These are phyloP conservation scores for Scenedesmus sp. DNA, from an alignment of 163 green algal genomes.

Conservation along the genomic window DNA sequence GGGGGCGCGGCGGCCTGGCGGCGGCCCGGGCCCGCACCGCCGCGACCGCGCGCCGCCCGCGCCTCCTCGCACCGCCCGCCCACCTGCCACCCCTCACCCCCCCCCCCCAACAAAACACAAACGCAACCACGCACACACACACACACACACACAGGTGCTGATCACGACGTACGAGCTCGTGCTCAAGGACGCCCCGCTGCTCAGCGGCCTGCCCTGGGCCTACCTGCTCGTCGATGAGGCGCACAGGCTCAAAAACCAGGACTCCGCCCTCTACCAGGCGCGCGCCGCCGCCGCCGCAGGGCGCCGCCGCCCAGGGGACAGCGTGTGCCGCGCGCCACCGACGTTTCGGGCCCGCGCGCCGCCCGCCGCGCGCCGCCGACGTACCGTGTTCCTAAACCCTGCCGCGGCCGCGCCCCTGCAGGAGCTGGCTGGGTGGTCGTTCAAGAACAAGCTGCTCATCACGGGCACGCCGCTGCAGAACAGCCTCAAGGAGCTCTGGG, in stretches of 20 bases:
- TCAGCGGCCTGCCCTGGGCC: conserved; percentile 77
- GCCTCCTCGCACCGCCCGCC: conserved; percentile 34
- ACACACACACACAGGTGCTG: conserved; percentile 82
- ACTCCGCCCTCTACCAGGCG: conserved; percentile 90
- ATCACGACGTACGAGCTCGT: conserved; percentile 97
- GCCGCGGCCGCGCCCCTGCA: conserved; percentile 35
- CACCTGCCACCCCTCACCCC: too few species aligned
- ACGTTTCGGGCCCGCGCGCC: too few species aligned
- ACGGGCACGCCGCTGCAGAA: conserved; percentile 97
- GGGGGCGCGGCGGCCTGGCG: too few species aligned
- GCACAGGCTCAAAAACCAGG: conserved; percentile 96
- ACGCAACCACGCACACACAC: too few species aligned
- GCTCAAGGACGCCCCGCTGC: conserved; percentile 82
- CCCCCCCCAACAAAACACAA: too few species aligned
- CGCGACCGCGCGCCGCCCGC: too few species aligned
- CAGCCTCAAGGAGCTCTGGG: conserved; percentile 94
- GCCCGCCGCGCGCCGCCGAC: too few species aligned
- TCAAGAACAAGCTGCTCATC: conserved; percentile 94
- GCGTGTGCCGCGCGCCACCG: too few species aligned
- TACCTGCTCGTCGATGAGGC: conserved; percentile 97
- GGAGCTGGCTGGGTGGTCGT: conserved; percentile 80
- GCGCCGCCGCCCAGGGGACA: too few species aligned
- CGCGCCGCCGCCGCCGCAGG: neutral
- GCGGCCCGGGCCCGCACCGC: too few species aligned
- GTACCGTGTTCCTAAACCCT: too few species aligned